A percentile compares a stretch with the other conserved stretches of the same genome.
These are phyloP conservation scores for Leccinum obscurum DNA, from an alignment of 768 basidiomycete genomes.

Conservation along the genomic window DNA sequence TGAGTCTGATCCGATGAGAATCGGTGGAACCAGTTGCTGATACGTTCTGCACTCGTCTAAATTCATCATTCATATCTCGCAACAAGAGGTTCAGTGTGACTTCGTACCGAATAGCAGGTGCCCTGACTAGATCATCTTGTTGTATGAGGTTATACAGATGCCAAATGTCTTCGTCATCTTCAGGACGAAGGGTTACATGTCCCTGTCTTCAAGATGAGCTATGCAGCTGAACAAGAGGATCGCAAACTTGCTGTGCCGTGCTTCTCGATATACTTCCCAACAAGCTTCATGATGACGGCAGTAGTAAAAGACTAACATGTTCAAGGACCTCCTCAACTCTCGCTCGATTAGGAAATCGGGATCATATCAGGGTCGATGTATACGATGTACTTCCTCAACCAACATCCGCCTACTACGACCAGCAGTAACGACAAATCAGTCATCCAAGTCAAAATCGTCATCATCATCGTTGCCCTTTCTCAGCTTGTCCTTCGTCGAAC, in stretches of 20 bases:
- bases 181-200: constrained; percentile 90
- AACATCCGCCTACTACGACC: not conserved
- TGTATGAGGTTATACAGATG: constrained; percentile 97
- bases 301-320: not conserved
- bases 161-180: constrained; percentile 99
- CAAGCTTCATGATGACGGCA: constrained; percentile 69
- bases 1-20: constrained; percentile 83
- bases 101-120: constrained; percentile 76
- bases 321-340: not conserved
- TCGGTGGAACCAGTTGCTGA: constrained; percentile 94
- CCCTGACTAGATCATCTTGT: constrained; percentile 82
- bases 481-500: constrained; percentile 35
- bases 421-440: constrained; percentile 25
- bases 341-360: constrained; percentile 21
- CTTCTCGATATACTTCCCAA: constrained; percentile 83
- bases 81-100: not conserved
- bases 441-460: constrained; percentile 60
- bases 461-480: constrained; percentile 42
- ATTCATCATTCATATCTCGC: constrained; percentile 10
- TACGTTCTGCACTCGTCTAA: constrained; percentile 82
- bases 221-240: not conserved
- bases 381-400: not conserved
- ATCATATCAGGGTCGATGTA: not conserved
- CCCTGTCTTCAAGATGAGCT: constrained; percentile 54
- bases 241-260: constrained; percentile 62